Percentiles rank a stretch among this genome's conserved stretches.
Evolutionary conservation across 2,329 filamentous ascomycete species (phyloP).

Genomic region (Pseudocercospora fuligena): DNA sequence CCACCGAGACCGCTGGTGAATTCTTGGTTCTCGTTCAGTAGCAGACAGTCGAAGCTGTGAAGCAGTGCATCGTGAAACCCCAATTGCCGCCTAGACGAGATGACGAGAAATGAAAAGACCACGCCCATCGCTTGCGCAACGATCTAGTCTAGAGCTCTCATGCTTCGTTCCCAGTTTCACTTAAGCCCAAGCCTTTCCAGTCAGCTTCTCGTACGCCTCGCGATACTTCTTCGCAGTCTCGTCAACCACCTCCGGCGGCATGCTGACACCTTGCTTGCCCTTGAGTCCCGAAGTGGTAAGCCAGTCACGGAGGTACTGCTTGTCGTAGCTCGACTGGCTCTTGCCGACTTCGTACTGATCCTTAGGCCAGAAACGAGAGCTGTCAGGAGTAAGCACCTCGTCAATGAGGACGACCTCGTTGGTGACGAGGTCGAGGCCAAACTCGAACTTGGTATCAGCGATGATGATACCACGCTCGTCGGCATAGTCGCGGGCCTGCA

Average conservation of each 20-base stretch:
- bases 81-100: too few relatives aligned
- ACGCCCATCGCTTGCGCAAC: neutral
- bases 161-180: neutral
- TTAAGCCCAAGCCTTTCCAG: slow-evolving; percentile 19
- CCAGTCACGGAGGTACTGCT: slow-evolving; percentile 77
- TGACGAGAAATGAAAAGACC: neutral
- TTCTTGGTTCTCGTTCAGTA: slow-evolving; percentile 27
- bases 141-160: neutral
- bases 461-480: slow-evolving; percentile 72
- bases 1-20: slow-evolving; percentile 37
- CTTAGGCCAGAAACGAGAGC: slow-evolving; percentile 82
- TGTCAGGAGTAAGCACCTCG: slow-evolving; percentile 79
- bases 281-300: slow-evolving; percentile 73
- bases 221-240: slow-evolving; percentile 74
- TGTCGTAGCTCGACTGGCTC: slow-evolving; percentile 85
- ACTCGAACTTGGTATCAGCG: slow-evolving; percentile 79
- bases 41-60: slow-evolving; percentile 29
- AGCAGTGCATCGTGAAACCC: neutral
- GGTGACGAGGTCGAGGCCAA: slow-evolving; percentile 65
- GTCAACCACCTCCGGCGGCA: slow-evolving; percentile 72
- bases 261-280: slow-evolving; percentile 71
- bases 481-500: slow-evolving; percentile 65
- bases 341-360: slow-evolving; percentile 73
- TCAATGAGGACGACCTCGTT: slow-evolving; percentile 76
- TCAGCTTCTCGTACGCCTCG: slow-evolving; percentile 73